Base-by-base conservation (phyloP, 2,329 filamentous ascomycete genomes). In the Fusarium goolgardi region DNA sequence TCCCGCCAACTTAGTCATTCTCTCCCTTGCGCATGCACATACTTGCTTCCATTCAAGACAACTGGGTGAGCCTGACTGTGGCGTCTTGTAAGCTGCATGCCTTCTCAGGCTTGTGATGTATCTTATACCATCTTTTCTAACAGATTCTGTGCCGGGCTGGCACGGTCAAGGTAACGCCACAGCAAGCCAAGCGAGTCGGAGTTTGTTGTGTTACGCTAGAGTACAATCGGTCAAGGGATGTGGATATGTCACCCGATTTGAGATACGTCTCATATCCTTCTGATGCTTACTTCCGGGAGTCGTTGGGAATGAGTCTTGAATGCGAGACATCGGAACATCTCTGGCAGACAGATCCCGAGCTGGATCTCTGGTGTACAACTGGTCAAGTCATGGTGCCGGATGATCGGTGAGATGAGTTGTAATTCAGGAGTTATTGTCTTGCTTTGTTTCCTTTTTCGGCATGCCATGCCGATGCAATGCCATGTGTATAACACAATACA, bases 111-210 rank as follows among this genome's bases (percentile, higher is more conserved):
- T 37, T 34, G 34, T 23, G 21, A 37, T 55, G 52, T 39, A 63
- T 57, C 31, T 10, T 52, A 35, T 46, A n/a, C 56, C 49, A 56
- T 58, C 52, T 55, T 66, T 49, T 59, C 43, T 43, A 27, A 35
- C 45, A 53, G 44, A 50, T 44, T 47, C 31, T 63, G 68, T 66
- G 52, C 57, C 40, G 69, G 57, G 53, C 57, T 59, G 43, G 46
- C 47, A 67, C 61, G 31, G 40, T 40, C 35, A 49, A 62, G 59
- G 55, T 65, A 54, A 69, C 51, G 65, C 65, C 49, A 62, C 61
- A 67, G 57, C 44, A 20, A 51, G 47, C 49, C 68, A 71, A 71
- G 68, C 68, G 68, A 71, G 68, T 39, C 49, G 43, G 53, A 44
- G 46, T 35, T 55, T 50, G 20, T 32, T 44, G 67, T 70, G 45